A percentile compares a stretch with the other conserved stretches of the same genome.
These are phyloP conservation scores for Amesomyces nigricolor DNA, from an alignment of 2,329 filamentous ascomycete genomes.

Conservation along the genomic window DNA sequence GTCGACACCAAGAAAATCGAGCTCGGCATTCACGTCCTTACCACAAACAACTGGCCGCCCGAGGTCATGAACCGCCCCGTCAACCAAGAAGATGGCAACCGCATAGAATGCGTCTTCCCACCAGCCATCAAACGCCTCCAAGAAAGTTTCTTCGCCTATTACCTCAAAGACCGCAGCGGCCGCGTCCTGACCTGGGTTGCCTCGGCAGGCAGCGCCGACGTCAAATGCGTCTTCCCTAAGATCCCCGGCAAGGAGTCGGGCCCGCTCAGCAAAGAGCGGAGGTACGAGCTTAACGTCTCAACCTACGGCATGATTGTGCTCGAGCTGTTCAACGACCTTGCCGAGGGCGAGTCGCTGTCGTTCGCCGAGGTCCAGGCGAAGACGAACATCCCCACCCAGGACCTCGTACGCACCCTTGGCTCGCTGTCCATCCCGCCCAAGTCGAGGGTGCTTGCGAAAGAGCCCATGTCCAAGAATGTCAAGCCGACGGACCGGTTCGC, in stretches of 20 bases:
- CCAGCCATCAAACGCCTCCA: slow-evolving; percentile 68
- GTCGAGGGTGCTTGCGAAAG: slow-evolving; percentile 72
- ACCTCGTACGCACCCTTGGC: slow-evolving; percentile 72
- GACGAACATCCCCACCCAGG: slow-evolving; percentile 70
- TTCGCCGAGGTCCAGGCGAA: slow-evolving; percentile 76
- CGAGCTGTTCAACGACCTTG: slow-evolving; percentile 78
- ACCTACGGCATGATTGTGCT: slow-evolving; percentile 91
- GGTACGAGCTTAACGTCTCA: slow-evolving; percentile 86
- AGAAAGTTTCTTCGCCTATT: slow-evolving; percentile 82
- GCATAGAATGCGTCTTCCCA: slow-evolving; percentile 64
- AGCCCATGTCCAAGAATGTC: slow-evolving; percentile 71
- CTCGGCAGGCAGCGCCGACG: slow-evolving; percentile 70
- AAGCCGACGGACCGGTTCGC: slow-evolving; percentile 71
- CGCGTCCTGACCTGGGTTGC: slow-evolving; percentile 79
- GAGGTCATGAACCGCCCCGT: slow-evolving; percentile 69
- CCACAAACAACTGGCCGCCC: slow-evolving; percentile 90
- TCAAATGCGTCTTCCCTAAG: slow-evolving; percentile 72
- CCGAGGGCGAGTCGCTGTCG: slow-evolving; percentile 44
- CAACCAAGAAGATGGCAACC: slow-evolving; percentile 41
- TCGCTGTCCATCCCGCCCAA: slow-evolving; percentile 80
- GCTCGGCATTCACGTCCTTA: slow-evolving; percentile 77
- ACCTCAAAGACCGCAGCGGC: slow-evolving; percentile 80
- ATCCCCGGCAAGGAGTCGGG: slow-evolving; percentile 64
- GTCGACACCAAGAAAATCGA: slow-evolving; percentile 61
- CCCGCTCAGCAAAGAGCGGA: slow-evolving; percentile 56